phyloP scores from a whole-genome alignment of 1,284 basidiomycete species.

The Sutorius eximius region DNA sequence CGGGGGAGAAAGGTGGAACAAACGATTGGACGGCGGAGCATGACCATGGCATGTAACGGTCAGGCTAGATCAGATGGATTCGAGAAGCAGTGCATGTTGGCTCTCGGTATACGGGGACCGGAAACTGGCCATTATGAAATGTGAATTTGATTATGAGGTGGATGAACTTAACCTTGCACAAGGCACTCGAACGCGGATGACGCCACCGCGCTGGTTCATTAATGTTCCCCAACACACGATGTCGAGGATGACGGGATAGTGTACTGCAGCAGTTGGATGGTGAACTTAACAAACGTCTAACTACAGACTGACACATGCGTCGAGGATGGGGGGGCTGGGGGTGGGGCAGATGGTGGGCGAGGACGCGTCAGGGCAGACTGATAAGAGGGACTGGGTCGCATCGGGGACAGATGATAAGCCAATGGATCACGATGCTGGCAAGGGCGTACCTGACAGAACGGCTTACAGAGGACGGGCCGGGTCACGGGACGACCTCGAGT shows the following conservation, averaged over 20 bases:
- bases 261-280: conserved; percentile 19
- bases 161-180: conserved; percentile 40
- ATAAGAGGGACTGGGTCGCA: conserved; percentile 26
- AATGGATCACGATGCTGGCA: conserved; percentile 15
- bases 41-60: conserved; percentile 20
- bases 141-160: conserved; percentile 37
- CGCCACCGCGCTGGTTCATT: conserved; percentile 35
- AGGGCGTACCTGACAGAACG: conserved; percentile 27
- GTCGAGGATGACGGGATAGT: conserved; percentile 29
- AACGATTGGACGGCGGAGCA: conserved; percentile 40
- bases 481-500: conserved; percentile 82
- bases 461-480: conserved; percentile 27
- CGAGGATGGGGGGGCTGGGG: conserved; percentile 7
- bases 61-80: conserved; percentile 27
- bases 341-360: conserved; percentile 11
- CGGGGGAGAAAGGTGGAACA: conserved; percentile 50
- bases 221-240: conserved; percentile 37
- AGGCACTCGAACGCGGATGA: conserved; percentile 33
- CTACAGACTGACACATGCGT: conserved; percentile 25
- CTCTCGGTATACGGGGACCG: conserved; percentile 35
- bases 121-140: conserved; percentile 39
- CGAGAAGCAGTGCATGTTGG: conserved; percentile 32
- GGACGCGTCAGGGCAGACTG: conserved; percentile 13
- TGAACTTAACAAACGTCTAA: conserved; percentile 26
- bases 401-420: conserved; percentile 21